Base-by-base conservation (phyloP, 345 rosid genomes). In the Trapa incisa region DNA sequence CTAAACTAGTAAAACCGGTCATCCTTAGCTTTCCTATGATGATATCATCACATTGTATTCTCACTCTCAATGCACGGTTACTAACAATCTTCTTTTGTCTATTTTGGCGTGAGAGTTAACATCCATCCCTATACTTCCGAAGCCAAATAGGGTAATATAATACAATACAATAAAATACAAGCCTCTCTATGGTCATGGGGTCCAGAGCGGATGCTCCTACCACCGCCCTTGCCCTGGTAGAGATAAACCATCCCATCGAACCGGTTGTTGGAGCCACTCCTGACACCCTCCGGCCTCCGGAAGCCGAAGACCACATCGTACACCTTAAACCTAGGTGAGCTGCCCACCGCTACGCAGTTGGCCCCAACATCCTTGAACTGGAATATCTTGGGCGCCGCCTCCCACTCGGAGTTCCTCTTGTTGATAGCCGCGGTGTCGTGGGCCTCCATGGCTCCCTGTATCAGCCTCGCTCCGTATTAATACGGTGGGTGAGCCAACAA, bases 171-270 rank as follows among this genome's bases (percentile, higher is more conserved):
- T 22, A 22, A 22, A 22, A 22, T 22, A 22, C 85, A 67, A 94
- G 67, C 83, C 73, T 89, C 82, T 89, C 93, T 93, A 94, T 80
- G 12, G 83, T 84, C 8, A 73, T 82, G 42, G 80, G 79, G 71
- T 87, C 91, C 67, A 94, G 77, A 58, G 79, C 78, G 14, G 32
- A 91, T 88, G 74, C 98, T 81, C 66, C 78, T 38, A 3, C 96
- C 97, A 1, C 96, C 97, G 17, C 67, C 68, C 80, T 91, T 91
- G n/a, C 97, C 99, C 66, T 75, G 99, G 75, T 94, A 91, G 80
- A 91, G 36, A 74, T 91, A 89, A 70, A 94, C 85, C 97, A 91
- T 89, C 72, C 97, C 99, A 37, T 94, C 93, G n/a, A 94, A 94
- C 79, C 91, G 69, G 70, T 91, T 91, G 50, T 91, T 94, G 66